Evolutionary conservation across 1,284 basidiomycete genomes (phyloP).

Genomic region (Cronartium quercuum): DNA sequence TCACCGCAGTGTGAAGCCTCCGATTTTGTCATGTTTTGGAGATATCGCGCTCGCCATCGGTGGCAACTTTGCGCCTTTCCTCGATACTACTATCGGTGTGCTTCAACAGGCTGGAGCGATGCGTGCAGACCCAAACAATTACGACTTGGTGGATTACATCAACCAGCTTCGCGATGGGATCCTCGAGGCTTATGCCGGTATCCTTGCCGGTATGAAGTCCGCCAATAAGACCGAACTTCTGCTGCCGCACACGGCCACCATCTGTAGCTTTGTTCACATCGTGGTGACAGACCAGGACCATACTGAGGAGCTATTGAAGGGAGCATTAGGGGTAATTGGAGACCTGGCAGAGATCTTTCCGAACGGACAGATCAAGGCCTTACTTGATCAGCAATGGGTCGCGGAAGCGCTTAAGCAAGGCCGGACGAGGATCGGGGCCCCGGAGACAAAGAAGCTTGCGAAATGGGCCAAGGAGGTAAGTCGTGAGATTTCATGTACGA

Average conservation of each 20-base stretch:
- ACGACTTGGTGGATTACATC: constrained; percentile 87
- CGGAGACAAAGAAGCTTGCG: constrained; percentile 54
- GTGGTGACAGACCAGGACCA: constrained; percentile 77
- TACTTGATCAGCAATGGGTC: constrained; percentile 75
- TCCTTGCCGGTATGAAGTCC: constrained; percentile 81
- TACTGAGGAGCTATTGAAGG: constrained; percentile 68
- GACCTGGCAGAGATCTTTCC: constrained; percentile 85
- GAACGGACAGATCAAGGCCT: constrained; percentile 69
- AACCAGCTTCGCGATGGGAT: constrained; percentile 86
- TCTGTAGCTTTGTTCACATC: constrained; percentile 74
- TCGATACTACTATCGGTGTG: constrained; percentile 83
- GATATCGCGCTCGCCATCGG: constrained; percentile 94
- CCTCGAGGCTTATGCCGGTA: constrained; percentile 91
- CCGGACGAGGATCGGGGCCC: constrained; percentile 52
- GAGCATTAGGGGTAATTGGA: constrained; percentile 77
- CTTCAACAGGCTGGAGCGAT: constrained; percentile 82
- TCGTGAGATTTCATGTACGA: background rate
- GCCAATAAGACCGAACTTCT: constrained; percentile 67
- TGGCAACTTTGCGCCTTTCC: constrained; percentile 73
- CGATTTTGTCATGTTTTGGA: constrained; percentile 89
- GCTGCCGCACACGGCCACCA: constrained; percentile 65
- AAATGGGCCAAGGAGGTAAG: constrained; percentile 57
- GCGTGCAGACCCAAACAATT: constrained; percentile 76
- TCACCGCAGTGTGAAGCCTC: constrained; percentile 91
- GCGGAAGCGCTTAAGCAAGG: constrained; percentile 63